A percentile compares a stretch with the other conserved stretches of the same genome.
phyloP scores from a whole-genome alignment of 257 asterid genomes.

The Solanum pinnatisectum region DNA sequence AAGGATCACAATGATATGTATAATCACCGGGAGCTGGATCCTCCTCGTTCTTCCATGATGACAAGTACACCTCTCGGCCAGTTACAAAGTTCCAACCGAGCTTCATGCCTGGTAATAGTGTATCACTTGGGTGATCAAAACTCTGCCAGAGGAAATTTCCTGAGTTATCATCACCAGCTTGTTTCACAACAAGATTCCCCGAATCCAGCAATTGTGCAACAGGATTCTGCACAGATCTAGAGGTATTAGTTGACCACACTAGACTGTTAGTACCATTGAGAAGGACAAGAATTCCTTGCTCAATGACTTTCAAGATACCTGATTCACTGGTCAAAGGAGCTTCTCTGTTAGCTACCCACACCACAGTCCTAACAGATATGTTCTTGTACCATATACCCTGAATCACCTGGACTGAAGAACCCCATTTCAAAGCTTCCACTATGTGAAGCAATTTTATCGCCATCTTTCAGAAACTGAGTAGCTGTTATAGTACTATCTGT shows the following conservation, averaged over 20 bases:
- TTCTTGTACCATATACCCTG: not conserved
- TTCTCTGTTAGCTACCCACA: not conserved
- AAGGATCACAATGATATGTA: conserved; percentile 1
- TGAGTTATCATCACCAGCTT: not conserved
- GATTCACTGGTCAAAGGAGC: not conserved
- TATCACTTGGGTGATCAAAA: not conserved
- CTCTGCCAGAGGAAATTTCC: not conserved
- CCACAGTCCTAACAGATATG: not conserved
- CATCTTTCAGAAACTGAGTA: not conserved
- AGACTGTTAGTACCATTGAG: not conserved
- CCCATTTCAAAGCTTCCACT: not conserved
- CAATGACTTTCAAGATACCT: not conserved
- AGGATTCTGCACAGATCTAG: not conserved
- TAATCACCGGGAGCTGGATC: conserved; percentile 36
- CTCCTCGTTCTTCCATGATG: conserved; percentile 22
- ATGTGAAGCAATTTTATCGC: not conserved
- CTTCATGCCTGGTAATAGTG: conserved; percentile 10
- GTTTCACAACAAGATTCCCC: conserved; percentile 25
- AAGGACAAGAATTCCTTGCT: conserved; percentile 9
- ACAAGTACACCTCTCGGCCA: not conserved
- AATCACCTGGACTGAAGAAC: not conserved
- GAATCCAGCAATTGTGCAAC: conserved; percentile 3
- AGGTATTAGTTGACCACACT: conserved; percentile 11
- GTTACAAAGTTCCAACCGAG: not conserved
- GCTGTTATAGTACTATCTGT: not conserved